Conservation (phyloP, 371 early-diverging fungal species). For the Funneliformis caledonium region DNA sequence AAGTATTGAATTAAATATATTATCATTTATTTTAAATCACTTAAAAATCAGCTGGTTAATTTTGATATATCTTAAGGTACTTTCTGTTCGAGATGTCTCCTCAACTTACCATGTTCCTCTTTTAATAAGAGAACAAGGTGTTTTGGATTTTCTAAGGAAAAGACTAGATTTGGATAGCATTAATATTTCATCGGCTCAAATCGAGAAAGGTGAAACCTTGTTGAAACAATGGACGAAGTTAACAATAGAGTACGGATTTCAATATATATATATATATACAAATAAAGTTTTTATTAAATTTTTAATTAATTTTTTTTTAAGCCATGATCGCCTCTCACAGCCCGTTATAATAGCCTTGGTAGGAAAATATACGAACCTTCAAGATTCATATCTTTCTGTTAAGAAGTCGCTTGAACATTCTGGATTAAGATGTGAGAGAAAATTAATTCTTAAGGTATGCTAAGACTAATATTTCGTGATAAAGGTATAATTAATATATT, state of each 20-base stretch:
- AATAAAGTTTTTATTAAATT: neutral
- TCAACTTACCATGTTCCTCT: conserved; percentile 97
- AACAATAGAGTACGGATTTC: conserved; percentile 55
- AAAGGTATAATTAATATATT: conserved; percentile 21
- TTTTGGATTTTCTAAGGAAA: conserved; percentile 81
- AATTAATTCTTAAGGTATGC: conserved; percentile 68
- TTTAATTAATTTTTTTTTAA: conserved; percentile 36
- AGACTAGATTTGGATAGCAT: conserved; percentile 77
- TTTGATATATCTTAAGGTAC: conserved; percentile 45
- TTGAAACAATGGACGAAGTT: conserved; percentile 87
- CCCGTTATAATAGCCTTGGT: conserved; percentile 93
- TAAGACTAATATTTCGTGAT: conserved; percentile 24
- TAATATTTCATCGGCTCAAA: conserved; percentile 56
- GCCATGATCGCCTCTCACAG: conserved; percentile 83
- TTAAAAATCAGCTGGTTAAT: neutral
- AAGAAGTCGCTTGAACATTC: conserved; percentile 97
- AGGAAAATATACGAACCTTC: conserved; percentile 95
- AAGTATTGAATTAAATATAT: conserved; percentile 8
- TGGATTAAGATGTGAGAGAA: conserved; percentile 78
- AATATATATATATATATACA: neutral
- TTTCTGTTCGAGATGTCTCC: conserved; percentile 95
- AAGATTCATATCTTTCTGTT: conserved; percentile 97
- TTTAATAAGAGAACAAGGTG: conserved; percentile 84
- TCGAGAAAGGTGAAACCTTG: conserved; percentile 63
- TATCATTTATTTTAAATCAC: neutral